Base-by-base conservation (phyloP, 495 filamentous ascomycete species). In the Neurospora sp. region DNA sequence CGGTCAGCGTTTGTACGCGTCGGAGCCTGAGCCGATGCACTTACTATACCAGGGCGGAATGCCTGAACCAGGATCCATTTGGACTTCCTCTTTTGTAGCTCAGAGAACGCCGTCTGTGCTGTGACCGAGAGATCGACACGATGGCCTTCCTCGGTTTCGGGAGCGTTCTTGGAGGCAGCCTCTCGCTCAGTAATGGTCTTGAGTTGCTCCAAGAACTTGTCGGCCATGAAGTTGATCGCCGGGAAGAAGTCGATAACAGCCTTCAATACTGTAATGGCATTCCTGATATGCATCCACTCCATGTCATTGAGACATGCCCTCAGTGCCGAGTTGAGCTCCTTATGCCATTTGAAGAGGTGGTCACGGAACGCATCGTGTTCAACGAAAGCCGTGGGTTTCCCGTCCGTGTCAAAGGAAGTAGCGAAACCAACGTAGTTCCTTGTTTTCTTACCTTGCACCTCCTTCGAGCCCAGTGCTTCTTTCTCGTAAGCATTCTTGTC, bases 231-330 rank as follows among this genome's bases (percentile, higher is more conserved):
- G 76, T 96, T 94, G 61, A 98, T 89, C 16, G 89, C 89, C 35
- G 96, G 96, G 87, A 96, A 98, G 76, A 89, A 85, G 39, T 91
- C 88, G 40, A 90, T 86, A 45, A 96, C 85, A 8, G 88, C 86
- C 78, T 96, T 97, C 70, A 98, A 85, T n/a, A 98, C 83, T 71
- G 90, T 94, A 75, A 98, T 96, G 40, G 94, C 93, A 78, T 99
- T 99, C 14, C 93, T 89, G 78, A 98, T 97, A 79, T 97, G 94
- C 94, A 97, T 98, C 86, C 96, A 99, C 79, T 99, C 94, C 73
- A 86, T 89, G 14, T 89, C 88, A 17, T 87, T 86, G 37, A 98
- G 85, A 80, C 94, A 97, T 22, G 83, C 86, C 76, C 92, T 92
- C 59, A 99, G 80, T 3, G 94, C 93, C 20, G 81, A 84, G 76